Evolutionary conservation across 495 filamentous ascomycete genomes (phyloP), one percentile per base, ranked within the genome.

Genomic region (Choiromyces venosus): DNA sequence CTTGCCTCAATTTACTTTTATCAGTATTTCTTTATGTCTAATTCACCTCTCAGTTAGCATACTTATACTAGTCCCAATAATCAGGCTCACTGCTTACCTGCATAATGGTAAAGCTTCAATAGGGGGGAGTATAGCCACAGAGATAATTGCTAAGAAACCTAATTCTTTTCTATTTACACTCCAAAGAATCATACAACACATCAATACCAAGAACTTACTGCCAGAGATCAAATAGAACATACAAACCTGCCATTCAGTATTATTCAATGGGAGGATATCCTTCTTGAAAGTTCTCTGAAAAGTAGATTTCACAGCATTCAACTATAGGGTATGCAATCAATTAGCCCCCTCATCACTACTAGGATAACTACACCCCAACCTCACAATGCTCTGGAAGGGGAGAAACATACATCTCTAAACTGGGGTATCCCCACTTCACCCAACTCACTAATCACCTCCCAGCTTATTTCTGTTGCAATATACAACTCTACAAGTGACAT

Each of bases 401-500:
- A 19, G 21, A 29, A 70, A 86, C 93, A 77, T 86, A 98, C 94
- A 88, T 99, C 95, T 83, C 95, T 88, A 82, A 98, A 98, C 84
- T 97, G 93, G 78, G 97, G 91, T 81, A 93, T 87, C 71, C 95
- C 95, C 78, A 99, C 87, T 86, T 98, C 95, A 79, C 95, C 95
- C 75, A 99, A 86, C 68, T 94, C 95, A 82, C 93, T 97, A 72
- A 97, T 93, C 77, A 97, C 94, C 86, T 99, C 95, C 82, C 95
- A 89, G 78, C 95, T 93, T n/a, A n/a, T n/a, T n/a, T n/a, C n/a
- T n/a, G n/a, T n/a, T n/a, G n/a, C n/a, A n/a, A n/a, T n/a, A n/a
- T 74, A 99, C 78, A 99, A 90, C 88, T 98, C 95, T 82, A 96
- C 96, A 88, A 99, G 89, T 87, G 93, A 96, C 95, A 99, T 99